Evolutionary conservation across 768 basidiomycete species (phyloP).

Genomic region (Tremella mesenterica): DNA sequence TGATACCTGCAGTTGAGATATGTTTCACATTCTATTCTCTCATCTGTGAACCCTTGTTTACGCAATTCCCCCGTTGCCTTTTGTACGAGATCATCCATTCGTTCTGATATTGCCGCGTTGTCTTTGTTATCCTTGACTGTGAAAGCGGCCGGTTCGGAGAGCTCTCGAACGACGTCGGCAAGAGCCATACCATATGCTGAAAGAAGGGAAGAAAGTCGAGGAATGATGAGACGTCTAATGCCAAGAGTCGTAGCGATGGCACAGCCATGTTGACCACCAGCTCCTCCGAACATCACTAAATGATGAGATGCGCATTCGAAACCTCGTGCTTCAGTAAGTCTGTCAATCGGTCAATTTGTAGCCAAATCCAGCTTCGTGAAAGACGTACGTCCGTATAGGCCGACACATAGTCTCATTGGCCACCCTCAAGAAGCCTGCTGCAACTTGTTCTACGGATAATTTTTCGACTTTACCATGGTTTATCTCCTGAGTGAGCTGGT

Average conservation of each 20-base stretch:
- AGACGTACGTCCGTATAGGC: constrained; percentile 64
- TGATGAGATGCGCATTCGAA: constrained; percentile 68
- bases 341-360: neutral
- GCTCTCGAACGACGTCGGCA: constrained; percentile 45
- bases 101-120: constrained; percentile 14
- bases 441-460: constrained; percentile 67
- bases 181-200: constrained; percentile 37
- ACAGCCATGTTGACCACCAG: constrained; percentile 43
- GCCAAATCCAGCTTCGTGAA: neutral
- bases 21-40: constrained; percentile 16
- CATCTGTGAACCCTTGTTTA: constrained; percentile 21
- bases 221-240: constrained; percentile 26
- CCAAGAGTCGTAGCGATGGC: constrained; percentile 29
- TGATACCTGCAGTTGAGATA: constrained; percentile 30
- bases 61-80: constrained; percentile 16
- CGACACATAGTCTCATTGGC: constrained; percentile 95
- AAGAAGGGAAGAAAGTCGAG: constrained; percentile 31
- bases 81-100: constrained; percentile 14
- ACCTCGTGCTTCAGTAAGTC: constrained; percentile 76
- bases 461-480: constrained; percentile 55
- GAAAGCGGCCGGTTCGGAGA: constrained; percentile 14
- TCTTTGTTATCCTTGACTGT: constrained; percentile 14
- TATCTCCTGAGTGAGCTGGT: constrained; percentile 60
- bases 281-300: constrained; percentile 45
- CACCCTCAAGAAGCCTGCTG: constrained; percentile 89